Evolutionary conservation across 305 asterid species (phyloP).

Genomic region (Fraxinus greggii): DNA sequence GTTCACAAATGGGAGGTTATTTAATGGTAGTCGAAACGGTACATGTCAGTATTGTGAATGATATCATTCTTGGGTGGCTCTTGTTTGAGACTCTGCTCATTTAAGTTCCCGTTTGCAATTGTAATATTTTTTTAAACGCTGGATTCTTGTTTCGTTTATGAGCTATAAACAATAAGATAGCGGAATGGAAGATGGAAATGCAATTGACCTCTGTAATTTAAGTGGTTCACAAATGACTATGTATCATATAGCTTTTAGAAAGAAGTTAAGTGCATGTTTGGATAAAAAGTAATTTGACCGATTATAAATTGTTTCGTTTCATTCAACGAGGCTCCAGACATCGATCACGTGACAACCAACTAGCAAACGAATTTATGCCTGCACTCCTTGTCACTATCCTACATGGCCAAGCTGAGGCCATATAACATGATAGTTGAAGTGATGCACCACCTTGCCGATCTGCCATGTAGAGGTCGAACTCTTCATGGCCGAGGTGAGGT

Average conservation of each 20-base stretch:
- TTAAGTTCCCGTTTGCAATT: not conserved
- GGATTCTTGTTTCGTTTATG: not conserved
- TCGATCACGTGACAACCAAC: too few species aligned
- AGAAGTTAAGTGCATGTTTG: not conserved
- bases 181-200: not conserved
- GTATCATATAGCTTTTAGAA: not conserved
- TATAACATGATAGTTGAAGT: too few species aligned
- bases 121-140: not conserved
- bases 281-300: too few species aligned
- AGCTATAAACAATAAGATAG: constrained; percentile 1
- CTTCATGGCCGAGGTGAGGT: not conserved
- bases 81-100: constrained; percentile 1
- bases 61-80: not conserved
- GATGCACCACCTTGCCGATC: not conserved
- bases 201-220: not conserved
- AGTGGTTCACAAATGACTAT: not conserved
- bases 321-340: too few species aligned
- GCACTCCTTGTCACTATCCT: too few species aligned
- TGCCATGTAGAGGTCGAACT: not conserved
- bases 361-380: too few species aligned
- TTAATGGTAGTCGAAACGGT: not conserved
- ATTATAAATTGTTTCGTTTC: too few species aligned
- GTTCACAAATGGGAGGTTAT: not conserved
- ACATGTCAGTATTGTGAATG: not conserved
- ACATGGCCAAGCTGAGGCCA: too few species aligned